phyloP scores from a whole-genome alignment of 495 filamentous ascomycete genomes.

The Cercophora newfieldiana region DNA sequence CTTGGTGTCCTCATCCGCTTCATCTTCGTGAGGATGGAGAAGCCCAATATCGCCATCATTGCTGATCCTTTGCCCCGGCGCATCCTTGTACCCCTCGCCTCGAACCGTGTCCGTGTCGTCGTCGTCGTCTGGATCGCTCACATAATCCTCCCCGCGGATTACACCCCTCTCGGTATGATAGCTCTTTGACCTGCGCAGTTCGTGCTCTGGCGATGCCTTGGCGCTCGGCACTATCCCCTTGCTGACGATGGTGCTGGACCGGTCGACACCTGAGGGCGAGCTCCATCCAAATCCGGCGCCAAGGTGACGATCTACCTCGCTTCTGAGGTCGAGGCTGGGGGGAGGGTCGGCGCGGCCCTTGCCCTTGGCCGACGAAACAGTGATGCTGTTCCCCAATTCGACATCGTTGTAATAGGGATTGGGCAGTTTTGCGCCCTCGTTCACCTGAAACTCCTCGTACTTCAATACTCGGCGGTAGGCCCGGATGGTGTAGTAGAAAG shows the following conservation, averaged over 20 bases:
- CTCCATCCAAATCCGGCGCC: slow-evolving; percentile 45
- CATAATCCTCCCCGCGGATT: slow-evolving; percentile 2
- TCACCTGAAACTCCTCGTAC: slow-evolving; percentile 47
- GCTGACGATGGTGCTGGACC: slow-evolving; percentile 17
- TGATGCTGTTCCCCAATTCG: slow-evolving; percentile 27
- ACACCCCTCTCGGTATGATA: slow-evolving; percentile 27
- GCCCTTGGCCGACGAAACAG: slow-evolving; percentile 19
- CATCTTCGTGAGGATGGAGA: slow-evolving; percentile 16
- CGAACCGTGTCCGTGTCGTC: slow-evolving; percentile 15
- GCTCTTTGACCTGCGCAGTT: slow-evolving; percentile 23
- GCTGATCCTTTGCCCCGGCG: slow-evolving; percentile 6
- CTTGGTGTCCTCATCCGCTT: slow-evolving; percentile 21
- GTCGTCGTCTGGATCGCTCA: slow-evolving; percentile 3
- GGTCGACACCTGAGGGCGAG: neutral
- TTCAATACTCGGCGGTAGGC: slow-evolving; percentile 43
- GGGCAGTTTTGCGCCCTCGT: slow-evolving; percentile 36
- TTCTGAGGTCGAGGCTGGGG: slow-evolving; percentile 17
- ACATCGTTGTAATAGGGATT: slow-evolving; percentile 10
- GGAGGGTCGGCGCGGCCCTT: neutral
- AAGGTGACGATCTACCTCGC: slow-evolving; percentile 37
- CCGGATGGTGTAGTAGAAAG: slow-evolving; percentile 40
- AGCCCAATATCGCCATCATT: slow-evolving; percentile 16
- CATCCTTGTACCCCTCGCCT: slow-evolving; percentile 14
- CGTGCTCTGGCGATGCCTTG: slow-evolving; percentile 7
- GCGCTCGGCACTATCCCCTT: slow-evolving; percentile 27